A percentile compares a stretch with the other conserved stretches of the same genome.
Evolutionary conservation across 768 basidiomycete genomes (phyloP).

Genomic region (Kwoniella mangroviensis): DNA sequence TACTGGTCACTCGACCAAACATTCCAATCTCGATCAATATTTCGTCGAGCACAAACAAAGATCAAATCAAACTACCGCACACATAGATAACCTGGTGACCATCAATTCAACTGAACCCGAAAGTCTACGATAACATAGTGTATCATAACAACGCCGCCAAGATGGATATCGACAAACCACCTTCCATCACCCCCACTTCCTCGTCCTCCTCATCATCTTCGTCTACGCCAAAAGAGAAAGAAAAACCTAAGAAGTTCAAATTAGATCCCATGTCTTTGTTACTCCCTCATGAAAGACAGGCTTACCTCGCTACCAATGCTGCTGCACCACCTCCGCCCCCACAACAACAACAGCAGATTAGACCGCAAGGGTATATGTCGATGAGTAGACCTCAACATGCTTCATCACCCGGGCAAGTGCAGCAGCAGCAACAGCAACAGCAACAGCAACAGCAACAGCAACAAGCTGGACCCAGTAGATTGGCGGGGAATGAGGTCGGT

Average conservation of each 20-base stretch:
- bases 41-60: no score
- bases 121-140: not conserved
- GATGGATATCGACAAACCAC: constrained; percentile 15
- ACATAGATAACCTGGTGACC: no score
- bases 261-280: constrained; percentile 52
- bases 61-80: no score
- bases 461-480: constrained; percentile 11
- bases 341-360: constrained; percentile 6
- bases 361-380: constrained; percentile 7
- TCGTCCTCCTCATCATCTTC: constrained; percentile 1
- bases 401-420: no score
- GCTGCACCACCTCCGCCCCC: constrained; percentile 7
- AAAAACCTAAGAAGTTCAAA: constrained; percentile 44
- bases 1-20: no score
- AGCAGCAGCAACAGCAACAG: not conserved
- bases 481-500: not conserved
- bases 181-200: constrained; percentile 6
- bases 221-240: not conserved
- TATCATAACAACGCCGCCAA: not conserved
- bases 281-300: constrained; percentile 46
- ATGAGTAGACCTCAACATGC: constrained; percentile 1
- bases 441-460: not conserved
- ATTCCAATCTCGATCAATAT: no score
- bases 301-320: not conserved
- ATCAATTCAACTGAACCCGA: no score